Conservation (phyloP, 2,329 filamentous ascomycete genomes). For the Laburnicola sp. region DNA sequence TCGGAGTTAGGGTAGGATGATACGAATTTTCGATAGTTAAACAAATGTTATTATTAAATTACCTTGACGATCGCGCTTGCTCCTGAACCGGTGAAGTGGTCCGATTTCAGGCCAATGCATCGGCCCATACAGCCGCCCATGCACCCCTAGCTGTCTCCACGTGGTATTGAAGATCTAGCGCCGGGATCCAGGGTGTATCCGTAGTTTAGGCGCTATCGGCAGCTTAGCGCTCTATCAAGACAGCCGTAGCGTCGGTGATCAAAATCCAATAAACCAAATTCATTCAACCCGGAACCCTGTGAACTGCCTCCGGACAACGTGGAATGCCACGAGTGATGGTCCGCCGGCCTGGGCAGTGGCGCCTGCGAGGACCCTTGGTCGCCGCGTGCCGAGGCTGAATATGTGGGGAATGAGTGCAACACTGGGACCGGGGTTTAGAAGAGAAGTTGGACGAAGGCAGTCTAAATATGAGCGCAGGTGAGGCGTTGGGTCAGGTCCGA, state of each 20-base stretch:
- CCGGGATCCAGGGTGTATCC: background rate
- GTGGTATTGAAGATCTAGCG: background rate
- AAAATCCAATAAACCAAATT: background rate
- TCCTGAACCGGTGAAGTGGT: too few relatives aligned
- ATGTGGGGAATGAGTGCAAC: background rate
- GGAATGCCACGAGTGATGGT: background rate
- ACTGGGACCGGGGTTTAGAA: background rate
- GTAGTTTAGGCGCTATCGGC: background rate
- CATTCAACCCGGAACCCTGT: background rate
- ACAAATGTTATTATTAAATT: too few relatives aligned
- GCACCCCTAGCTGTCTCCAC: background rate
- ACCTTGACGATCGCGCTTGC: background rate
- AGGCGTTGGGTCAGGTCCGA: background rate
- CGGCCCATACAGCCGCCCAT: background rate
- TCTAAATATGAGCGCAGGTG: too few relatives aligned
- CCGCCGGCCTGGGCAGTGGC: background rate
- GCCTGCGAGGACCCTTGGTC: background rate
- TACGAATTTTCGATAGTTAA: background rate
- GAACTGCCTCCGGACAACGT: background rate
- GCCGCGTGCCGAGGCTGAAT: background rate
- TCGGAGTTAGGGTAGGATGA: background rate
- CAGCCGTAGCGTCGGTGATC: conserved; percentile 4
- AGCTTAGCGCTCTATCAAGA: background rate
- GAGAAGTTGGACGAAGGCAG: background rate
- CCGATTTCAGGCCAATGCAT: too few relatives aligned